These are phyloP conservation scores for Tilletia caries DNA, from an alignment of 1,284 basidiomycete species.

Conservation along the genomic window DNA sequence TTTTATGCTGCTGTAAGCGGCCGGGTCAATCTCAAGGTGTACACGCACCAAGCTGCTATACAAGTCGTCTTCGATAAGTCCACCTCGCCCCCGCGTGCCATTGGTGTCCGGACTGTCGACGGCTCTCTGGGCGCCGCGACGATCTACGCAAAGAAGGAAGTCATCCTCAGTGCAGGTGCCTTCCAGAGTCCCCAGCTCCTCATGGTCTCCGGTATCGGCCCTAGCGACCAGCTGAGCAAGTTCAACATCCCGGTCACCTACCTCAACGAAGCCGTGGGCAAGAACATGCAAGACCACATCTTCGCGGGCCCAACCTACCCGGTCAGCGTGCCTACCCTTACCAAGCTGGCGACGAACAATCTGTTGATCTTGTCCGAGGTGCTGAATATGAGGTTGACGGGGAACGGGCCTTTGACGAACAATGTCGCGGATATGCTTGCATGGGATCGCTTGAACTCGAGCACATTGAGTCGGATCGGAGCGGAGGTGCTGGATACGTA, in stretches of 20 bases:
- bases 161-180: conserved; percentile 46
- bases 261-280: conserved; percentile 32
- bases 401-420: conserved; percentile 36
- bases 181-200: conserved; percentile 50
- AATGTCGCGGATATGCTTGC: conserved; percentile 38
- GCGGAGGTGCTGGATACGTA: conserved; percentile 24
- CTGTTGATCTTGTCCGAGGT: conserved; percentile 22
- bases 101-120: conserved; percentile 23
- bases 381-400: conserved; percentile 23
- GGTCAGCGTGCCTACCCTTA: conserved; percentile 21
- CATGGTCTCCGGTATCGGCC: conserved; percentile 43
- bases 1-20: conserved; percentile 26
- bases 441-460: conserved; percentile 33
- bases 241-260: conserved; percentile 27
- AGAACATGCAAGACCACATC: conserved; percentile 44
- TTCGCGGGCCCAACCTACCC: conserved; percentile 36
- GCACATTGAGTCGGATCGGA: conserved; percentile 26
- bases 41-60: conserved; percentile 39
- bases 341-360: neutral
- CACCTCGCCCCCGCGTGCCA: conserved; percentile 17
- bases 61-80: conserved; percentile 51
- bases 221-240: conserved; percentile 24
- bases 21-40: conserved; percentile 43
- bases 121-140: conserved; percentile 17
- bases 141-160: conserved; percentile 36